Evolutionary conservation across 2,329 filamentous ascomycete species (phyloP).

Genomic region (Sporothrix dimorphospora): DNA sequence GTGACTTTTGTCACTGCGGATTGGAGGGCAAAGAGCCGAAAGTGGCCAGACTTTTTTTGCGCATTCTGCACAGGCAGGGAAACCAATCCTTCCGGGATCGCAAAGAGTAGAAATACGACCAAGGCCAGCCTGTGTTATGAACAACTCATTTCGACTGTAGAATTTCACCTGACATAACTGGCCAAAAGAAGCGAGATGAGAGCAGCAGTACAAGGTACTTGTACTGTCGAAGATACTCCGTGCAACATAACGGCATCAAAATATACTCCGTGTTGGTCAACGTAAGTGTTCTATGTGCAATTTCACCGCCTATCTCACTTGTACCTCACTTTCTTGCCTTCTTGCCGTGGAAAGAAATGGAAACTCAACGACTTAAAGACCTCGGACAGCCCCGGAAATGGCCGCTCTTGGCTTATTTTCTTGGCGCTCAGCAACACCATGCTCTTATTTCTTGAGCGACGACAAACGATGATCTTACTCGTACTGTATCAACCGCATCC

Average conservation of each 20-base stretch:
- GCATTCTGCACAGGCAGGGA: not conserved
- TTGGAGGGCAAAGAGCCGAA: not conserved
- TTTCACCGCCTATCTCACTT: not conserved
- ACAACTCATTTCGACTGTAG: not conserved
- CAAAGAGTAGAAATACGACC: not conserved
- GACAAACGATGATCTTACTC: too few relatives aligned
- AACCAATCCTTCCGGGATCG: constrained; percentile 5
- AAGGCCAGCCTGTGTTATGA: not conserved
- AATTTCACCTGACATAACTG: not conserved
- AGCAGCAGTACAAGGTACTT: not conserved
- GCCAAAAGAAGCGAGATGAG: not conserved
- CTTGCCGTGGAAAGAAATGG: not conserved
- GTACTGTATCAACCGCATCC: too few relatives aligned
- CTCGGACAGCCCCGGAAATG: not conserved
- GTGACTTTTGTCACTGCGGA: too few relatives aligned
- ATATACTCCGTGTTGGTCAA: too few relatives aligned
- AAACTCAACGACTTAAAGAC: not conserved
- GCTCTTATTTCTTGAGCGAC: not conserved
- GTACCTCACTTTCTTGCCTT: not conserved
- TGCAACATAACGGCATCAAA: not conserved
- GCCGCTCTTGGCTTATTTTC: not conserved
- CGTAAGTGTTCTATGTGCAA: not conserved
- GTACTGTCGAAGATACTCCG: not conserved
- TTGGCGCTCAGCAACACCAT: not conserved
- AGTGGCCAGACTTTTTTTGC: not conserved